Evolutionary conservation across 164 flowering plant species (phyloP), one percentile per base, ranked within the genome.

Genomic region (Piper betle): DNA sequence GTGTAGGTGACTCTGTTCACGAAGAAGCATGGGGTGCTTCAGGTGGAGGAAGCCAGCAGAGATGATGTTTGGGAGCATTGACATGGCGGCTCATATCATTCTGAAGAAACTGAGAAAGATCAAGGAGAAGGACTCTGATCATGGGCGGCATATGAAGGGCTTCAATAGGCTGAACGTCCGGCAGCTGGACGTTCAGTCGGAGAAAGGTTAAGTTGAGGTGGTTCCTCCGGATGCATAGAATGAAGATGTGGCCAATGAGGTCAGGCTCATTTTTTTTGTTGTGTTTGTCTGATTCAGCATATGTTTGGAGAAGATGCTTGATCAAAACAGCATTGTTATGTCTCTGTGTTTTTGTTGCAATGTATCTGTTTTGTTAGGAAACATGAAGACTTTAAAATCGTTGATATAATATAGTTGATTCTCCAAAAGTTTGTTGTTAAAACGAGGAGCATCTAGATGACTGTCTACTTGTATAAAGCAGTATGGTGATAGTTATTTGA

Each of bases 71-170:
- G 92, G 74, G 17, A 82, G 95, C 72, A 87, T 92, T 37, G 96
- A 92, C 75, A 69, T 87, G 79, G 96, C 83, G 17, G 80, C 98
- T 0, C 77, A 96, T 1, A 85, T 85, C 52, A 69, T 88, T 53
- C 92, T 87, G 67, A 80, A 96, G 73, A 91, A 88, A 64, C 65
- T 91, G 74, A 84, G 98, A 79, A 91, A 91, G 79, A 85, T 88
- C 59, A 88, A 91, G 80, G 98, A 91, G 79, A 91, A 88, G 69
- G 98, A 78, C 10, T 68, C 94, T 0, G 98, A 88, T 60, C 95
- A 80, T 69, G 97, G 96, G 17, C 80, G 98, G 11, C 98, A 86
- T 70, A 84, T 83, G 90, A 88, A 91, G 69, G 91, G 93, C 2
- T 84, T 80, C 66, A 77, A 84, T 53, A 78, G 92, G 65, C 72